phyloP scores from a whole-genome alignment of 2,329 filamentous ascomycete species.

The Cordyceps pruinosa region DNA sequence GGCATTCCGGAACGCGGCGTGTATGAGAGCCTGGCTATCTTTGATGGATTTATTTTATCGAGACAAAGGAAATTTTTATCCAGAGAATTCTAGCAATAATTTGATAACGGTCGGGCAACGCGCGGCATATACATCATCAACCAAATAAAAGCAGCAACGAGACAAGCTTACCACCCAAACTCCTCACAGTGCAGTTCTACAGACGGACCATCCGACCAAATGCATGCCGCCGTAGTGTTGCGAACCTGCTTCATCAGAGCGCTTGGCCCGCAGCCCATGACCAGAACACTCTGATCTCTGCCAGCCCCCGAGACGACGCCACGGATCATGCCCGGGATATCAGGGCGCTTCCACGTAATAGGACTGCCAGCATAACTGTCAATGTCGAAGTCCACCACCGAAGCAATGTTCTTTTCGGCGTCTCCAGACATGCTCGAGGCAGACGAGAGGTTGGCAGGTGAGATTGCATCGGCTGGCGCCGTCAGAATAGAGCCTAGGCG shows the following conservation, averaged over 20 bases:
- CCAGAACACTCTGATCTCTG: conserved; percentile 28
- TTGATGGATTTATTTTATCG: neutral
- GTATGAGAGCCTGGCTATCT: neutral
- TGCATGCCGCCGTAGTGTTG: conserved; percentile 32
- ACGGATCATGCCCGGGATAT: conserved; percentile 30
- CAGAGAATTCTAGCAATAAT: neutral
- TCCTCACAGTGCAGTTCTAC: conserved; percentile 43
- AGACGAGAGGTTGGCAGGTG: neutral
- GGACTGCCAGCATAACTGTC: conserved; percentile 15
- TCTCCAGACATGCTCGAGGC: conserved; percentile 1
- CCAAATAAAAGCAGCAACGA: neutral
- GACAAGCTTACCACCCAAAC: conserved; percentile 33
- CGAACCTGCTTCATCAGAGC: conserved; percentile 36
- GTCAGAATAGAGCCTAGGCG: neutral
- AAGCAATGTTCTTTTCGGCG: neutral
- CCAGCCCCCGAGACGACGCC: conserved; percentile 23
- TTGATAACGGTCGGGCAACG: neutral
- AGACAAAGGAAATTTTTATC: neutral
- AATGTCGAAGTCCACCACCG: conserved; percentile 1
- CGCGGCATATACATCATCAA: neutral
- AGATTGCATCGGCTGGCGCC: neutral
- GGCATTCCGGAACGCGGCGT: neutral
- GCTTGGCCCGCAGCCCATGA: conserved; percentile 42
- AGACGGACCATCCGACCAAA: conserved; percentile 33
- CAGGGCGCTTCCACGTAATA: conserved; percentile 29